A percentile compares a stretch with the other conserved stretches of the same genome.
These are phyloP conservation scores for Aureobasidium subglaciale DNA, from an alignment of 2,329 filamentous ascomycete species.

Conservation along the genomic window DNA sequence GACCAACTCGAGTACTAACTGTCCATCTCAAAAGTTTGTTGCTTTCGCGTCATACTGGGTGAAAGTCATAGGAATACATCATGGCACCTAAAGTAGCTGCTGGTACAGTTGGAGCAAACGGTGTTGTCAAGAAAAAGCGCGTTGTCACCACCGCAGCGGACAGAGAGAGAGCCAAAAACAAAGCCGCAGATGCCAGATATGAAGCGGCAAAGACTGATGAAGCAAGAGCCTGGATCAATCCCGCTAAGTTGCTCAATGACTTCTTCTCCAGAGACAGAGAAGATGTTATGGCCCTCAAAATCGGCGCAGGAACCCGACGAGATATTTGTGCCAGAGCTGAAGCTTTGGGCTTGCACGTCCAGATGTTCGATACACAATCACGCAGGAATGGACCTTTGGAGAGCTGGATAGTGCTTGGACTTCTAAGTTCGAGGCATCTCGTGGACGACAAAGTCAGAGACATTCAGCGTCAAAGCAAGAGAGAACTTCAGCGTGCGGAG, in stretches of 20 bases:
- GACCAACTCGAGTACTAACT: neutral
- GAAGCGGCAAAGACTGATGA: constrained; percentile 1
- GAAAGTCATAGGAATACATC: neutral
- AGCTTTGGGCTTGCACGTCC: neutral
- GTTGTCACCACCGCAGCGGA: constrained; percentile 9
- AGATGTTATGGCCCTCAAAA: constrained; percentile 1
- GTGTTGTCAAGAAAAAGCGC: neutral
- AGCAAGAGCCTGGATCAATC: constrained; percentile 13
- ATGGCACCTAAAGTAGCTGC: neutral
- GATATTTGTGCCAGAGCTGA: constrained; percentile 1
- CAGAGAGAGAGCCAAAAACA: neutral
- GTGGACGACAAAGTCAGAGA: neutral
- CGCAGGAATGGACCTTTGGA: neutral
- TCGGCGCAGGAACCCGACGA: neutral
- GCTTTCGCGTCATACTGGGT: neutral
- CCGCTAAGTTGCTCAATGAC: neutral
- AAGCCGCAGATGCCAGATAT: neutral
- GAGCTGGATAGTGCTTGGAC: neutral
- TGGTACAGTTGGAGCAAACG: neutral
- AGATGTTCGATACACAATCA: neutral
- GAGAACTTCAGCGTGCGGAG: neutral
- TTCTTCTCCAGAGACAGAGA: neutral
- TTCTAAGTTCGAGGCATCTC: neutral
- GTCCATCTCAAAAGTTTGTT: neutral
- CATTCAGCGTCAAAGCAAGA: neutral